phyloP scores from a whole-genome alignment of 805 yeast species.

The Monosporozyma aerobia region DNA sequence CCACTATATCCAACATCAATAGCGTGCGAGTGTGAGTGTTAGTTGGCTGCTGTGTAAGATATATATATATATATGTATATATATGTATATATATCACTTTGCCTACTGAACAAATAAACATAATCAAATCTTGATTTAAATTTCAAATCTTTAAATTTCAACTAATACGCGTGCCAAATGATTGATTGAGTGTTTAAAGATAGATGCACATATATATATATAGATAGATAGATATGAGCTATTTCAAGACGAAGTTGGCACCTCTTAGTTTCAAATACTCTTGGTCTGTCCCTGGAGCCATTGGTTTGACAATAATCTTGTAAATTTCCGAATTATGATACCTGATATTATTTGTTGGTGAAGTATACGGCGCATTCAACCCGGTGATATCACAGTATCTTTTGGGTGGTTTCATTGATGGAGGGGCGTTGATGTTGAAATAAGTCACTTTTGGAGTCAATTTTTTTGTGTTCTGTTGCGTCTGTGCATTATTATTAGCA shows the following conservation, averaged over 20 bases:
- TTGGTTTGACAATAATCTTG: constrained; percentile 57
- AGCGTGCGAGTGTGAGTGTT: no score
- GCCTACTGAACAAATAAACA: background rate
- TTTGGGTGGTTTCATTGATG: constrained; percentile 70
- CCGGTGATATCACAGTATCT: constrained; percentile 94
- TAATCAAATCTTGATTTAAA: background rate
- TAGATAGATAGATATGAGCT: constrained; percentile 2
- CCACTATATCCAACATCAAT: constrained; percentile 1
- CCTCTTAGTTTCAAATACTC: constrained; percentile 80
- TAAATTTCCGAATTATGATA: constrained; percentile 79
- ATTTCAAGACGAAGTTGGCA: constrained; percentile 77
- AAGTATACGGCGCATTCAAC: constrained; percentile 62
- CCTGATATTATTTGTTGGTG: constrained; percentile 65
- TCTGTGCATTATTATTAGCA: background rate
- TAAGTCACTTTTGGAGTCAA: constrained; percentile 52
- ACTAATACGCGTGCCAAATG: background rate
- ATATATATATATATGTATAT: no score
- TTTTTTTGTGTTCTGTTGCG: constrained; percentile 15
- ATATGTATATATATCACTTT: no score
- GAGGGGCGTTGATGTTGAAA: constrained; percentile 72
- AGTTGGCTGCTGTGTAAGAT: no score
- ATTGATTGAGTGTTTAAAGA: background rate
- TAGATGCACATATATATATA: background rate
- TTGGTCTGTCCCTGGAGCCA: constrained; percentile 90
- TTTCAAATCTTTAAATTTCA: background rate